Base-by-base conservation (phyloP, 441 rosid genomes). In the Eutrema salsugineum region DNA sequence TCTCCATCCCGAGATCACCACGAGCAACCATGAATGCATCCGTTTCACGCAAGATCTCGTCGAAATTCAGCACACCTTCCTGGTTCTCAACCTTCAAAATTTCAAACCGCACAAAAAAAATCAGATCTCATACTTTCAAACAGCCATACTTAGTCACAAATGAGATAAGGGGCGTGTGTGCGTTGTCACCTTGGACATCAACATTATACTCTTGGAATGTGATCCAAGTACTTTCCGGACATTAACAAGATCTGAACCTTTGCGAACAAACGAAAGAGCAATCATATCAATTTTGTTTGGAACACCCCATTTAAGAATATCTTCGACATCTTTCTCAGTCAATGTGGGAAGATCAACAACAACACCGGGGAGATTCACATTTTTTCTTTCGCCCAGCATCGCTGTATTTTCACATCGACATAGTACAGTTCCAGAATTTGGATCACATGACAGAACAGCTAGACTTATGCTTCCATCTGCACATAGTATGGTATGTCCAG, bases 1-100 rank as follows among this genome's bases (percentile, higher is more conserved):
- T 87, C 75, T 87, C 91, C 89, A 87, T 87, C 19, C 91, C 91
- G 0, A 87, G 78, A 71, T 85, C 89, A 67, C 89, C 91, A 14
- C 89, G 80, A 59, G 91, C 91, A 64, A 87, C 89, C 91, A 87
- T 87, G 56, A 85, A 85, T 36, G 91, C 87, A 81, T 85, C 91
- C 0, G 86, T 75, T 33, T 83, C 78, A 3, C 80, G 79, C 39
- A 87, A 83, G 55, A 87, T 82, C 8, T 87, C 89, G 14, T 85
- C 88, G 38, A 87, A 80, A 46, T 87, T 85, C 20, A 63, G 54
- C 38, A 87, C 89, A 12, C 89, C 89, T 77, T 85, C 89, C 69
- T 81, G 91, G 75, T 87, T 87, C 57, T 87, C 89, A 66, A 66
- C 71, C 71, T 66, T 66, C 11, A 30, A 68, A 60, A 80, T 82